Evolutionary conservation across 2,329 filamentous ascomycete species (phyloP), one percentile per base, ranked within the genome.

Genomic region (Phaeoacremonium minimum): DNA sequence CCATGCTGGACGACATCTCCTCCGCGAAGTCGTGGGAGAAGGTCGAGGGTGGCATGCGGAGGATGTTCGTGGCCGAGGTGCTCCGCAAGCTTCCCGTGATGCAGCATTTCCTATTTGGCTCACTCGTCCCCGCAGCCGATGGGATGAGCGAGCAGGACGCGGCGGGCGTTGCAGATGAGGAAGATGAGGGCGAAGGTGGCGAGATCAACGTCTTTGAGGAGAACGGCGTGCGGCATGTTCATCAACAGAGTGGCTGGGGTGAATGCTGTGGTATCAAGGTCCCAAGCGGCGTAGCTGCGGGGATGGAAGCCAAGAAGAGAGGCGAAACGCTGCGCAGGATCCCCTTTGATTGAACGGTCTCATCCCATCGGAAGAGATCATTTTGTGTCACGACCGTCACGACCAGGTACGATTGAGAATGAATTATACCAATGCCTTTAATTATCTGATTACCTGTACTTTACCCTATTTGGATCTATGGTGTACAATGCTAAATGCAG

Each of bases 201-300:
- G 77, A 79, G 40, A 73, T 77, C n/a, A 66, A 80, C 17, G 75
- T 83, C 17, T 77, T 82, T 34, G 66, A 66, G 44, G 73, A 77
- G 38, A 77, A 80, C 46, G 80, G 77, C 18, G 77, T 80, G 62
- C 77, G 73, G 47, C 83, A 89, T 61, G 75, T 83, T 43, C 85
- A 93, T 61, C 76, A 83, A 34, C 75, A 77, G 32, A 78, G 71
- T 37, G 79, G 78, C 15, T 98, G 93, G 87, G 91, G 91, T 5
- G 93, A 98, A 60, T 98, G 93, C 61, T 98, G 93, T 57, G 93
- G 93, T 17, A 98, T 98, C 61, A 91, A 95, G 51, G 93, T 98
- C 13, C 94, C 93, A 0, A 95, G 90, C 55, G 91, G 88, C 36
- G 75, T 97, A 39, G 94, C 90, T 18, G 94, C 93, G 1, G 87